Evolutionary conservation across 2,329 filamentous ascomycete genomes (phyloP), one percentile per base, ranked within the genome.

Genomic region (Colletotrichum sp.): DNA sequence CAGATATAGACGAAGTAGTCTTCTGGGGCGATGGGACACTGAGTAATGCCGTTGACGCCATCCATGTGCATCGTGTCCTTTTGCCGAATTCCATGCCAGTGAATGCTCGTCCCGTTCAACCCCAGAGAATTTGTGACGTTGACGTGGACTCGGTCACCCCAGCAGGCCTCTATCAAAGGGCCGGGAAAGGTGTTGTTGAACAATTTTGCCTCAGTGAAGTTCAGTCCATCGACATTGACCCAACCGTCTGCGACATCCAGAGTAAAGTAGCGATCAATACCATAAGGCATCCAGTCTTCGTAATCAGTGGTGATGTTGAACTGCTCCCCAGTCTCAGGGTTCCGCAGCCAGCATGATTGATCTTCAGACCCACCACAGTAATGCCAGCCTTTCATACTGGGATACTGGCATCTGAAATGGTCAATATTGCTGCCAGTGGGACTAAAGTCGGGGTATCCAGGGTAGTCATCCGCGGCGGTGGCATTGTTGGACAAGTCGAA

Each of bases 51-150:
- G 1, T 82, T 82, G 2, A 80, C 79, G n/a, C 83, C 82, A 28
- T 84, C 83, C 71, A 73, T 73, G 18, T 69, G 65, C 65, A 73
- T 63, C 1, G 65, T 69, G 74, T 77, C 49, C 1, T 85, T 84
- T 75, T 90, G 89, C 2, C 88, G 83, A 71, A 91, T 86, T 0
- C 89, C 89, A 75, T 91, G 89, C 88, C 88, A 91, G 80, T 91
- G 89, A 7, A 91, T 82, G 9, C 81, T 83, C 76, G 78, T 90
- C 8, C 95, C 90, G 63, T 73, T 73, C n/a, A 60, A 21, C 2
- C 10, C 18, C 16, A 73, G 21, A 4, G 92, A 89, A 83, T 97
- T 97, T 83, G 91, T 89, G 69, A 96, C 89, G 44, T 92, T 92
- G 49, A 95, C 34, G 4, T 73, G 57, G 3, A 73, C 57, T 16